Percentiles rank a stretch among this genome's conserved stretches.
phyloP scores from a whole-genome alignment of 2,329 filamentous ascomycete genomes.

The Nannizzia gypsea region DNA sequence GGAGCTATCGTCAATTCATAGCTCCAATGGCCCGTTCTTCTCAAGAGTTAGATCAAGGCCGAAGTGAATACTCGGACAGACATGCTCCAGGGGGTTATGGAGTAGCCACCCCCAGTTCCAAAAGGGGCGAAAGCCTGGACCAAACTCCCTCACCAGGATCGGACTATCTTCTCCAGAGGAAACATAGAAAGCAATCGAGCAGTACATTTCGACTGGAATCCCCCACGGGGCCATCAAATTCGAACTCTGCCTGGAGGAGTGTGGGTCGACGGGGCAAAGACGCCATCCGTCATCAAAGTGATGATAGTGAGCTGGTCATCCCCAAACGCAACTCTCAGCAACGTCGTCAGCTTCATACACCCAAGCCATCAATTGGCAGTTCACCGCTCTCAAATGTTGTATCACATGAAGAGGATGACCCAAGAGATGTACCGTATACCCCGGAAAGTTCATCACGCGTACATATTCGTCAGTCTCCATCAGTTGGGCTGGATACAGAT shows the following conservation, averaged over 20 bases:
- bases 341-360: neutral
- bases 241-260: neutral
- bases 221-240: neutral
- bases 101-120: neutral
- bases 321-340: constrained; percentile 1
- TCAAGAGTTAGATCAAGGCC: neutral
- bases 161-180: constrained; percentile 1
- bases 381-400: constrained; percentile 2
- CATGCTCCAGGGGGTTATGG: neutral
- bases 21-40: neutral
- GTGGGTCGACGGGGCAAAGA: neutral
- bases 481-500: constrained; percentile 52
- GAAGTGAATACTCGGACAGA: neutral
- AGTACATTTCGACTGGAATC: constrained; percentile 14
- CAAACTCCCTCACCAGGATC: neutral
- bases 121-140: neutral
- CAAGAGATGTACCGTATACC: neutral
- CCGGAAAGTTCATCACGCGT: neutral
- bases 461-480: neutral
- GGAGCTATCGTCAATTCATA: neutral
- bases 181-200: constrained; percentile 8
- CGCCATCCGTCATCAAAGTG: neutral
- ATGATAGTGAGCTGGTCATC: neutral
- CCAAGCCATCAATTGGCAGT: constrained; percentile 1
- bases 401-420: neutral